These are phyloP conservation scores for Cercophora samala DNA, from an alignment of 495 filamentous ascomycete species.

Conservation along the genomic window DNA sequence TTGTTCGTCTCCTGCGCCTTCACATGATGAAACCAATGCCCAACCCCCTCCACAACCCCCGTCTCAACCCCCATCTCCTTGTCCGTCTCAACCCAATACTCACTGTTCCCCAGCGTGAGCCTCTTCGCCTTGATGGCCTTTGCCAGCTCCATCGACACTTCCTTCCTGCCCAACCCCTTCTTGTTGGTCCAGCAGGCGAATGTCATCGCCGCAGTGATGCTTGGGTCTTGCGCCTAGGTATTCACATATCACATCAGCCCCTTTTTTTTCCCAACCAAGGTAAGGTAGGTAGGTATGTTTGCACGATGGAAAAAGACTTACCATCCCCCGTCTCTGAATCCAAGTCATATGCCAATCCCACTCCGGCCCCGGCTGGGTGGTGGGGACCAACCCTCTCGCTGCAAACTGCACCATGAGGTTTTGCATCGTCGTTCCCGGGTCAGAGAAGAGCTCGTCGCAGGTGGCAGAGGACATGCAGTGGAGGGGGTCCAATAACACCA, in stretches of 20 bases:
- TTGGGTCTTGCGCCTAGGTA: neutral
- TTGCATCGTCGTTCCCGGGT: neutral
- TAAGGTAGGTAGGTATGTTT: too few species aligned
- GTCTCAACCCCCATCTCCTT: neutral
- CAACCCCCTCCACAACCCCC: neutral
- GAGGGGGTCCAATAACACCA: neutral
- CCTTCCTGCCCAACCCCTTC: neutral
- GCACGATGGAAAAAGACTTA: neutral
- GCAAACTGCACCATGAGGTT: neutral
- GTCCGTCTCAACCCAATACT: neutral
- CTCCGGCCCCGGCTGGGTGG: neutral
- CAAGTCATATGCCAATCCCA: conserved; percentile 1
- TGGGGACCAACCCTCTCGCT: neutral
- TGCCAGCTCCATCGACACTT: neutral
- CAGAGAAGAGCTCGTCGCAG: neutral
- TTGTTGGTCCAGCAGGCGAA: neutral
- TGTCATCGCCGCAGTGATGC: neutral
- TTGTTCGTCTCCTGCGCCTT: neutral
- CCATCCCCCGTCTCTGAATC: neutral
- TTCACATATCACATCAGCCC: neutral
- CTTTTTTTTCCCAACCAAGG: neutral
- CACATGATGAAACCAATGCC: conserved; percentile 3
- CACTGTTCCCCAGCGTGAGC: neutral
- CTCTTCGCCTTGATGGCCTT: neutral
- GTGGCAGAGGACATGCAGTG: neutral